A percentile compares a stretch with the other conserved stretches of the same genome.
Evolutionary conservation across 1,284 basidiomycete genomes (phyloP).

Genomic region (Heterobasidion parviporum): DNA sequence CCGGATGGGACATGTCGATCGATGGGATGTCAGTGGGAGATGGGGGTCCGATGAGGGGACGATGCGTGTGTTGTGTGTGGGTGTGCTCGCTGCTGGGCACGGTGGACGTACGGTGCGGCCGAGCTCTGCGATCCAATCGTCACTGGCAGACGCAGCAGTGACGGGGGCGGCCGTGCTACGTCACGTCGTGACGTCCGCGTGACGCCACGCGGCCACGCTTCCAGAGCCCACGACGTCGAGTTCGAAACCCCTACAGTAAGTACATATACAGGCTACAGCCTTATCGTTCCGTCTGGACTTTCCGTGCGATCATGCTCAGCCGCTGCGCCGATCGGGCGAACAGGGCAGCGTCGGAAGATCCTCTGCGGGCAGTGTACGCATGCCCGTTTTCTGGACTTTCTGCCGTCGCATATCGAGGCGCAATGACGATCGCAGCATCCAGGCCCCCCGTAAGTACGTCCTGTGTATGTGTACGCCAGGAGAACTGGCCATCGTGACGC

Average conservation of each 20-base stretch:
- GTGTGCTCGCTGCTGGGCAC: neutral
- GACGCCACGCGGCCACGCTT: neutral
- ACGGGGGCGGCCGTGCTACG: neutral
- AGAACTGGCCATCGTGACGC: too few relatives aligned
- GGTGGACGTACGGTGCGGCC: neutral
- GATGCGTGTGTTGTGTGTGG: neutral
- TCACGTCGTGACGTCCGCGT: neutral
- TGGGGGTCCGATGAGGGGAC: neutral
- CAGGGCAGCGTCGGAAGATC: too few relatives aligned
- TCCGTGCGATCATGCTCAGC: too few relatives aligned
- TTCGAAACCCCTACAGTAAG: neutral
- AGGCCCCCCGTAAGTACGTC: neutral
- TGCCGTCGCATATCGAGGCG: neutral
- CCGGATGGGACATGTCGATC: conserved; percentile 39
- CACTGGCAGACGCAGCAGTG: neutral
- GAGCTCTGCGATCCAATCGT: neutral
- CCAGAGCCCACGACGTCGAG: neutral
- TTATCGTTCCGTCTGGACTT: neutral
- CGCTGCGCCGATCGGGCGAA: too few relatives aligned
- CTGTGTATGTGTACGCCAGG: too few relatives aligned
- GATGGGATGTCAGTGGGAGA: neutral
- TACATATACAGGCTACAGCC: neutral
- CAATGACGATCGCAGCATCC: neutral
- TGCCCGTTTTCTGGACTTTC: conserved; percentile 2
- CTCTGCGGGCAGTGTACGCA: neutral